Evolutionary conservation across 495 filamentous ascomycete genomes (phyloP), one percentile per base, ranked within the genome.

Genomic region (Hamigera avellanea): DNA sequence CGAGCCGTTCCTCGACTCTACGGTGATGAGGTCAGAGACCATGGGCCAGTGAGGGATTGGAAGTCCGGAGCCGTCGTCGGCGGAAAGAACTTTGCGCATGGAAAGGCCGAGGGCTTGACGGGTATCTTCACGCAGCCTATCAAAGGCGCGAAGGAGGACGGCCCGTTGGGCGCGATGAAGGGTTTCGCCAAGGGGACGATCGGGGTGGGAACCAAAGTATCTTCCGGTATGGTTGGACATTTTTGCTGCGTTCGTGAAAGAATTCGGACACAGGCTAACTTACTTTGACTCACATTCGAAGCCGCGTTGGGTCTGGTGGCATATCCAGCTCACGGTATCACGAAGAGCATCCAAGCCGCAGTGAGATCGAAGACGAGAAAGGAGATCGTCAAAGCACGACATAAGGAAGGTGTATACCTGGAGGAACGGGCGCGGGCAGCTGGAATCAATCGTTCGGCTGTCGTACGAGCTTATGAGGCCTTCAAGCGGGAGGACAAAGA

Each of bases 1-100:
- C 83, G 89, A 51, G 87, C 87, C 43, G 81, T 84, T 0, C 86
- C 86, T 1, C 72, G 82, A 0, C 63, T 93, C 1, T 85, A 86
- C 45, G 82, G 83, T 4, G 78, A 76, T 41, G 61, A 64, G 36
- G 70, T 67, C 17, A 47, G 45, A 16, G 46, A 57, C 17, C 47
- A 61, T 15, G 49, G 45, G 6, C 36, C 49, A 2, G 49, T 68
- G 9, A 39, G 36, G 1, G 64, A 62, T 28, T 66, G 54, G 51
- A 57, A 56, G 35, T 53, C 51, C 6, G 64, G 64, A 2, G 44
- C 50, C 6, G 21, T 43, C 3, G 55, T 53, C 1, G 64, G 49
- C 2, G 41, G 50, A 2, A 65, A 72, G 44, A 83, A 80, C 42
- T 79, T 93, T 32, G 54, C 61, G 0, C 73, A 78, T 36, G 84